Base-by-base conservation (phyloP, 768 basidiomycete genomes). In the Lactifluus hygrophoroides region DNA sequence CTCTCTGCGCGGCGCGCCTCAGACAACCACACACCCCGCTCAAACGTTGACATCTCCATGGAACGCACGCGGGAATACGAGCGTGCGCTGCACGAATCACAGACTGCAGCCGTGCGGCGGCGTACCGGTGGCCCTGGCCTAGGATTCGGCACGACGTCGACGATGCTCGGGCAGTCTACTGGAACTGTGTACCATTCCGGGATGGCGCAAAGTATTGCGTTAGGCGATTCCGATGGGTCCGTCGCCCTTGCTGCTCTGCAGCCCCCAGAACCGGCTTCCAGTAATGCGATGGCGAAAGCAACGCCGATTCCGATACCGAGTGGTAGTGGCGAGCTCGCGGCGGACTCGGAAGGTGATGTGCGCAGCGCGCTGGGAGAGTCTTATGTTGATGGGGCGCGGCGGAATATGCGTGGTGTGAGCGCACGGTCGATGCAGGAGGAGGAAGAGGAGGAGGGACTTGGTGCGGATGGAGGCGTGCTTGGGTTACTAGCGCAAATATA, bases 401-500 rank as follows among this genome's bases (percentile, higher is more conserved):
- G 76, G 65, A 71, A 77, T 50, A 68, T 74, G 49, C 71, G 71
- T 56, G 62, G 63, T 10, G 52, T 56, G 42, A 44, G 60, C 13
- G 51, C 45, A 13, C 40, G 62, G 37, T 57, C 63, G 56, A 54
- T 73, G 43, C 69, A 70, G 50, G 73, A 77, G 47, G 61, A 62
- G 51, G 61, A 62, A 42, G 79, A 78, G 50, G 76, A 76, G 14
- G 76, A 80, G 11, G 88, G 85, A 5, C 85, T 72, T 19, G 66
- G 88, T 61, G 82, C 82, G 66, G 90, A 94, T 70, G 89, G 81
- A 0, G 93, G 94, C 17, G 85, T 96, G 62, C 72, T 95, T 61
- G 90, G 89, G 21, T 67, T 96, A 62, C 69, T 96, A 65, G 86
- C 90, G 43, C 86, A 94, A 75, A 94, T 96, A 51, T 92, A 94